phyloP scores from a whole-genome alignment of 2,329 filamentous ascomycete species.

The Pyricularia grisea region DNA sequence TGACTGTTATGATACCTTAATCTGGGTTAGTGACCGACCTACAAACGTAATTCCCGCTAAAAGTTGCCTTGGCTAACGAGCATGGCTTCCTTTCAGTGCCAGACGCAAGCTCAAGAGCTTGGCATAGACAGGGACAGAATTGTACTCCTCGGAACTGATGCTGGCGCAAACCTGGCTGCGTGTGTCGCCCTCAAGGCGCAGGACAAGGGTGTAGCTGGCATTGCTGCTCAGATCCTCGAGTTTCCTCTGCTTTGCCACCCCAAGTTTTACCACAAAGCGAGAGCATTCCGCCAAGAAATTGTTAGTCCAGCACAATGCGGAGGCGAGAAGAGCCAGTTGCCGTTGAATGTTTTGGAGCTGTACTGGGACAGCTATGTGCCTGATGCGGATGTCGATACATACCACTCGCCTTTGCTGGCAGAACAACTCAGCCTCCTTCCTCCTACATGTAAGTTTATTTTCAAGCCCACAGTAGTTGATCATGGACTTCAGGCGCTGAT shows the following conservation, averaged over 20 bases:
- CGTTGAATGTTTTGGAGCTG: slow-evolving; percentile 19
- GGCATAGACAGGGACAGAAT: slow-evolving; percentile 25
- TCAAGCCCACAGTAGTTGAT: not conserved
- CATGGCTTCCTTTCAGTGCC: slow-evolving; percentile 22
- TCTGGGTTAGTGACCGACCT: slow-evolving; percentile 16
- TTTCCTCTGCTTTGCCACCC: slow-evolving; percentile 26
- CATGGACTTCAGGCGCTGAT: not conserved
- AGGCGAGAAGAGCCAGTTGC: slow-evolving; percentile 19
- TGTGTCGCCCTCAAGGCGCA: slow-evolving; percentile 20
- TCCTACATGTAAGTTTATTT: slow-evolving; percentile 20
- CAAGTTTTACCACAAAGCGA: slow-evolving; percentile 19
- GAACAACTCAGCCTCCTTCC: slow-evolving; percentile 20
- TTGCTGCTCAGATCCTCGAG: slow-evolving; percentile 23
- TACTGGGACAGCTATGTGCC: slow-evolving; percentile 24
- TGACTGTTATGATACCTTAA: slow-evolving; percentile 39
- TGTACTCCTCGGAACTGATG: slow-evolving; percentile 38
- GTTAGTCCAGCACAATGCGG: slow-evolving; percentile 23
- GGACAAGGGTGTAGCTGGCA: slow-evolving; percentile 20
- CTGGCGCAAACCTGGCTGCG: slow-evolving; percentile 34
- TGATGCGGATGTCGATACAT: slow-evolving; percentile 15
- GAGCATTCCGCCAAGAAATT: slow-evolving; percentile 17
- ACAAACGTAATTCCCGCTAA: not conserved
- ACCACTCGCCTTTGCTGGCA: slow-evolving; percentile 23
- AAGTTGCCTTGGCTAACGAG: slow-evolving; percentile 21
- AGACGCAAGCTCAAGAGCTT: slow-evolving; percentile 31